Conservation (phyloP, 257 asterid species). For the Linaria vulgaris region DNA sequence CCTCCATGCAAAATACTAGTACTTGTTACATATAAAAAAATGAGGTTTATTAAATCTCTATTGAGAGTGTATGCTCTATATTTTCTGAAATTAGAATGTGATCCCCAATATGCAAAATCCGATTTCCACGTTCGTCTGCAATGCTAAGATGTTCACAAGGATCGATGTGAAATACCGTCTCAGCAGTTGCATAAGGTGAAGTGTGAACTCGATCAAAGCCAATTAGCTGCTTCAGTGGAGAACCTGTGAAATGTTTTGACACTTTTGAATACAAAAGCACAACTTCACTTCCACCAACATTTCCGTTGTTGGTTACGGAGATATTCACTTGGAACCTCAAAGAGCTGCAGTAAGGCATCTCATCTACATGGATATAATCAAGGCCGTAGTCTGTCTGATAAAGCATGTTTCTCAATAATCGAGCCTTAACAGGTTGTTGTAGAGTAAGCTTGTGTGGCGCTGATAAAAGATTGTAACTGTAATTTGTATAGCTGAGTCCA, state of each 20-base stretch:
- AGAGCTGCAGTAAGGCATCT: conserved; percentile 47
- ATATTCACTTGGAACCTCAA: conserved; percentile 52
- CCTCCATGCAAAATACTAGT: too few species aligned
- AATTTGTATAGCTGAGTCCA: conserved; percentile 78
- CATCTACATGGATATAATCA: conserved; percentile 47
- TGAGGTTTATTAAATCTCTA: conserved; percentile 38
- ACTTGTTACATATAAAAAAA: too few species aligned
- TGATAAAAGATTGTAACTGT: conserved; percentile 46
- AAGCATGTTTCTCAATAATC: conserved; percentile 34
- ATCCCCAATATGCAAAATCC: conserved; percentile 69
- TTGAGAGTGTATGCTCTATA: conserved; percentile 50
- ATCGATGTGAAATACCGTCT: conserved; percentile 51
- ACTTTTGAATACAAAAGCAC: conserved; percentile 60
- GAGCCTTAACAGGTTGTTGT: conserved; percentile 28
- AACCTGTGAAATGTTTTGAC: conserved; percentile 34
- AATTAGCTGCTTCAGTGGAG: conserved; percentile 61
- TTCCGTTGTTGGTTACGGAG: conserved; percentile 67
- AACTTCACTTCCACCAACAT: conserved; percentile 57
- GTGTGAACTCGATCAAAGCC: conserved; percentile 69
- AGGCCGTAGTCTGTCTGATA: conserved; percentile 24
- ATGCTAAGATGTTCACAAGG: conserved; percentile 85
- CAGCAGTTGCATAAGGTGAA: conserved; percentile 24
- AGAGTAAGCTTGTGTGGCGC: conserved; percentile 61
- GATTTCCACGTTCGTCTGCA: conserved; percentile 62
- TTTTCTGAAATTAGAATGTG: conserved; percentile 53